Percentiles rank a stretch among this genome's conserved stretches.
phyloP scores from a whole-genome alignment of 306 rosid species.

The Rosa rugosa region DNA sequence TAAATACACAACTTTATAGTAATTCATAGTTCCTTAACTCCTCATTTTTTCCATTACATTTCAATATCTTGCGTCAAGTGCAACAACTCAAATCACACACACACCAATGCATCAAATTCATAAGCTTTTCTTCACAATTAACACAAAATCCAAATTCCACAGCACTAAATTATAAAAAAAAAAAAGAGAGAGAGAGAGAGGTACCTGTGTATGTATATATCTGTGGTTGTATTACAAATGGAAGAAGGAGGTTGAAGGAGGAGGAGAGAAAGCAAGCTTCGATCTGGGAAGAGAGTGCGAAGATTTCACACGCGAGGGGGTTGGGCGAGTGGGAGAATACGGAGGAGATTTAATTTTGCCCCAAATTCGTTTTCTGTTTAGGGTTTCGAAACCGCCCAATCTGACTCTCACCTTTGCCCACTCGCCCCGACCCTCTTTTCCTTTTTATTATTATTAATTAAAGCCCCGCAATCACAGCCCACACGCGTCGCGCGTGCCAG shows the following conservation, averaged over 20 bases:
- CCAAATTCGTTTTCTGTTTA: constrained; percentile 20
- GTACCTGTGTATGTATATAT: background rate
- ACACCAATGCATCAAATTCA: too few species aligned
- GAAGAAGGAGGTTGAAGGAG: background rate
- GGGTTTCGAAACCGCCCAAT: constrained; percentile 31
- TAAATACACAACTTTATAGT: too few species aligned
- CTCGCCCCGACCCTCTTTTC: constrained; percentile 17
- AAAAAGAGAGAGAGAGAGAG: background rate
- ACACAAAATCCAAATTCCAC: background rate
- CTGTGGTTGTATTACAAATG: background rate
- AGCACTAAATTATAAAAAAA: background rate
- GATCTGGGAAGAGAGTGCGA: constrained; percentile 19
- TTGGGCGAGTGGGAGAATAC: constrained; percentile 33
- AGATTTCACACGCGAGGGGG: constrained; percentile 39
- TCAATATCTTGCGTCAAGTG: too few species aligned
- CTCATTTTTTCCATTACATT: too few species aligned
- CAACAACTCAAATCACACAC: too few species aligned
- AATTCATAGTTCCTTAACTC: too few species aligned
- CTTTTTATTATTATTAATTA: background rate
- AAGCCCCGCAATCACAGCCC: background rate
- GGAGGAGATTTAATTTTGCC: background rate
- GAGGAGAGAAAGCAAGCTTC: constrained; percentile 3
- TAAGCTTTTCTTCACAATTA: too few species aligned
- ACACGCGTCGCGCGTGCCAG: constrained; percentile 34
- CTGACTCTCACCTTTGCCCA: constrained; percentile 38